Evolutionary conservation across 768 basidiomycete genomes (phyloP).

Genomic region (Tylopilus vinaceipallidus): DNA sequence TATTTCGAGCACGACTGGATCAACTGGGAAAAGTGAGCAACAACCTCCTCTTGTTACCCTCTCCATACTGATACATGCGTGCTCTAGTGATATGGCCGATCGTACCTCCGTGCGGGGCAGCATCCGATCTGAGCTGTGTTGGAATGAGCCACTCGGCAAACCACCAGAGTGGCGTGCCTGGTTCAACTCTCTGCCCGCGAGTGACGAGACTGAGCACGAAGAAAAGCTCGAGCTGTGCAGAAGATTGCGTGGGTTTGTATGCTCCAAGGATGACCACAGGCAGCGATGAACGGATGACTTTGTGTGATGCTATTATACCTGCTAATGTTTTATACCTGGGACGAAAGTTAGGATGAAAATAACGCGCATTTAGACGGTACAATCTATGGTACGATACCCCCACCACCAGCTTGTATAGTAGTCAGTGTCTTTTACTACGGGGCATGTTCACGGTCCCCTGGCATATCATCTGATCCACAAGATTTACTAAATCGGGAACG

Average conservation of each 20-base stretch:
- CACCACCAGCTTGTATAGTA: conserved; percentile 28
- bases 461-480: neutral
- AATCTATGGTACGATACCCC: conserved; percentile 25
- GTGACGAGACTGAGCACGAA: conserved; percentile 14
- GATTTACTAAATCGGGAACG: conserved; percentile 28
- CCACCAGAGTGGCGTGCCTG: conserved; percentile 53
- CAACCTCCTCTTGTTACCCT: neutral
- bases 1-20: conserved; percentile 67
- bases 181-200: conserved; percentile 36
- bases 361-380: conserved; percentile 19
- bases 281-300: conserved; percentile 4
- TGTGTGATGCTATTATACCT: conserved; percentile 13
- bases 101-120: conserved; percentile 59
- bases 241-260: conserved; percentile 53
- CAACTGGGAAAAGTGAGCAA: conserved; percentile 66
- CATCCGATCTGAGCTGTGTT: conserved; percentile 46
- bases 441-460: conserved; percentile 4
- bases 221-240: conserved; percentile 35
- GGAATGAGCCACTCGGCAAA: conserved; percentile 50
- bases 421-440: conserved; percentile 9
- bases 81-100: conserved; percentile 68
- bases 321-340: conserved; percentile 18
- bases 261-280: conserved; percentile 38
- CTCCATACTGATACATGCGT: conserved; percentile 6
- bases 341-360: conserved; percentile 10